These are phyloP conservation scores for Leptodermis oblonga DNA, from an alignment of 257 asterid genomes.

Conservation along the genomic window DNA sequence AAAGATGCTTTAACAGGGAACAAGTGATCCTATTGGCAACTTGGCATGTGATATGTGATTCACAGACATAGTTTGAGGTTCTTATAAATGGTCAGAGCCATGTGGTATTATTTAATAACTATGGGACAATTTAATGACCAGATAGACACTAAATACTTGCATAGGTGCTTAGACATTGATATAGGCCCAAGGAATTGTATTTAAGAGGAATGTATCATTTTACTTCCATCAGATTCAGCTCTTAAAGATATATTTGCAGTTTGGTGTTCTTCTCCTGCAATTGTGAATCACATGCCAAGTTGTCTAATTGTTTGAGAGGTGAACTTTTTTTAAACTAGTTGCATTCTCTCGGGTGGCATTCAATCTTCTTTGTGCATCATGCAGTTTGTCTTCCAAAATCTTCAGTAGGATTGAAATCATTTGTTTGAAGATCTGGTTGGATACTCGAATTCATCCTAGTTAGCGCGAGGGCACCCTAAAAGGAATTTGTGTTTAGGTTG, in stretches of 20 bases:
- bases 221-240: background rate
- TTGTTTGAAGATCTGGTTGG: background rate
- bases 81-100: background rate
- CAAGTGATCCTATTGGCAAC: background rate
- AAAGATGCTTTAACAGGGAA: background rate
- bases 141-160: background rate
- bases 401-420: too few species aligned
- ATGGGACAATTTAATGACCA: background rate
- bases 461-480: background rate
- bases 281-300: background rate
- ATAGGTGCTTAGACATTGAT: background rate
- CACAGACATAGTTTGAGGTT: background rate
- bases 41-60: too few species aligned
- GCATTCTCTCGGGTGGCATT: background rate
- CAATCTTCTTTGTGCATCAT: background rate
- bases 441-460: background rate
- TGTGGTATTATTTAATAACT: background rate
- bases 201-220: background rate
- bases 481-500: background rate
- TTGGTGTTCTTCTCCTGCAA: background rate
- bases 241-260: background rate
- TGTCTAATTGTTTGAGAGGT: background rate
- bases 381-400: background rate
- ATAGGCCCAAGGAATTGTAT: background rate
- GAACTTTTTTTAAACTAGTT: background rate